Evolutionary conservation across 306 rosid genomes (phyloP).

Genomic region (Hippophae gyantsensis): DNA sequence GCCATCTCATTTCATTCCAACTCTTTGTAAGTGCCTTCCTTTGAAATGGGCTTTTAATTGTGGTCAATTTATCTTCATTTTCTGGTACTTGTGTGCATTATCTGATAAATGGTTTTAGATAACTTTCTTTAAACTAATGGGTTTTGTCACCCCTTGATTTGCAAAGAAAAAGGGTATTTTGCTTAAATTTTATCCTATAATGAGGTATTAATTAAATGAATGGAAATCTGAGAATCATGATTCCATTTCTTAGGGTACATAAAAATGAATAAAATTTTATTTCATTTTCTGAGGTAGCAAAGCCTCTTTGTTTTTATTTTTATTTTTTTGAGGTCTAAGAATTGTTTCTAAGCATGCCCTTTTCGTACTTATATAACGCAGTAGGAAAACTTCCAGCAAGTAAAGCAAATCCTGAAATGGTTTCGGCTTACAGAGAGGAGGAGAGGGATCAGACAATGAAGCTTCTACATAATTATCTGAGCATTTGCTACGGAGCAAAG

Average conservation of each 20-base stretch:
- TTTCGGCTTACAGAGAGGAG: conserved; percentile 51
- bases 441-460: conserved; percentile 44
- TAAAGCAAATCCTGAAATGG: conserved; percentile 50
- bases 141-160: conserved; percentile 6
- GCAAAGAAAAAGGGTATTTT: not conserved
- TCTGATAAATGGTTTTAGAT: not conserved
- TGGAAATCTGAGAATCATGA: not conserved
- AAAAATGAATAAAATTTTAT: not conserved
- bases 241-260: not conserved
- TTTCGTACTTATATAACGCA: conserved; percentile 26
- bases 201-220: not conserved
- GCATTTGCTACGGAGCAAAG: conserved; percentile 47
- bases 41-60: not conserved
- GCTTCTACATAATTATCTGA: conserved; percentile 39
- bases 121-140: not conserved
- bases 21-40: conserved; percentile 40
- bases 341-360: too few relatives aligned
- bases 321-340: not conserved
- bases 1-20: conserved; percentile 68
- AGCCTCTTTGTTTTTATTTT: not conserved
- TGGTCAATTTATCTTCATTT: not conserved
- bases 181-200: not conserved
- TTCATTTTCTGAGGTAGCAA: not conserved
- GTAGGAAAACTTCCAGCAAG: conserved; percentile 83
- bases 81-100: not conserved